phyloP scores from a whole-genome alignment of 208 protist species.

The Crithidia sp. region DNA sequence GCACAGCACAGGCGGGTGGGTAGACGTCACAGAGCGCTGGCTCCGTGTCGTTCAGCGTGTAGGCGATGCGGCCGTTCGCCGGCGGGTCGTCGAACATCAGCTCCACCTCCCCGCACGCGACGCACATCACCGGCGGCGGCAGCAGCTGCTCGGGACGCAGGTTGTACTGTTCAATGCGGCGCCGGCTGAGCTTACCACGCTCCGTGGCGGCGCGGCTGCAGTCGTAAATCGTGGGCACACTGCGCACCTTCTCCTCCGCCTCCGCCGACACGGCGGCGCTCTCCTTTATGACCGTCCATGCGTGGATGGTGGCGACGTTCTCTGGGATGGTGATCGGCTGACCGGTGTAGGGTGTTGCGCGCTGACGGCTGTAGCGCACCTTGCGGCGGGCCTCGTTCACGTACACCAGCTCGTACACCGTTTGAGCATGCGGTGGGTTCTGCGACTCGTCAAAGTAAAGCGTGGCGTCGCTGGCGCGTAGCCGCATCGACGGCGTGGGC shows the following conservation, averaged over 20 bases:
- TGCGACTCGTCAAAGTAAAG: conserved; percentile 83
- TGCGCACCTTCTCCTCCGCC: conserved; percentile 41
- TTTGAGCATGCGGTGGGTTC: conserved; percentile 56
- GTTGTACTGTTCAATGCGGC: conserved; percentile 35
- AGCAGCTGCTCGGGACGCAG: conserved; percentile 36
- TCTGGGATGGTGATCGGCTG: conserved; percentile 54
- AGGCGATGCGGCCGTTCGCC: conserved; percentile 64
- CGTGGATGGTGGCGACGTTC: conserved; percentile 73
- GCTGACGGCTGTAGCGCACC: conserved; percentile 57
- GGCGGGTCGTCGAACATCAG: conserved; percentile 79
- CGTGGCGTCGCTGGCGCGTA: conserved; percentile 53
- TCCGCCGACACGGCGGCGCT: not conserved
- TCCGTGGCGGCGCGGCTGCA: conserved; percentile 48
- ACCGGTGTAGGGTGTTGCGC: conserved; percentile 52
- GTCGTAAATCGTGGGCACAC: conserved; percentile 75
- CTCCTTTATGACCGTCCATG: conserved; percentile 60
- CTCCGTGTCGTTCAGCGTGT: conserved; percentile 81
- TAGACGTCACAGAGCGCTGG: conserved; percentile 60
- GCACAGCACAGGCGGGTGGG: conserved; percentile 52
- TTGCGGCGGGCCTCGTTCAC: conserved; percentile 58
- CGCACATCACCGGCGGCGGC: conserved; percentile 74
- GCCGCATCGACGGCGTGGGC: conserved; percentile 54
- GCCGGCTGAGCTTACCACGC: conserved; percentile 39
- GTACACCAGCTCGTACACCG: conserved; percentile 76
- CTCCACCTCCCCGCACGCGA: conserved; percentile 75